Conservation (phyloP, 352 stramenopile genomes). For the Pythium insidiosum region DNA sequence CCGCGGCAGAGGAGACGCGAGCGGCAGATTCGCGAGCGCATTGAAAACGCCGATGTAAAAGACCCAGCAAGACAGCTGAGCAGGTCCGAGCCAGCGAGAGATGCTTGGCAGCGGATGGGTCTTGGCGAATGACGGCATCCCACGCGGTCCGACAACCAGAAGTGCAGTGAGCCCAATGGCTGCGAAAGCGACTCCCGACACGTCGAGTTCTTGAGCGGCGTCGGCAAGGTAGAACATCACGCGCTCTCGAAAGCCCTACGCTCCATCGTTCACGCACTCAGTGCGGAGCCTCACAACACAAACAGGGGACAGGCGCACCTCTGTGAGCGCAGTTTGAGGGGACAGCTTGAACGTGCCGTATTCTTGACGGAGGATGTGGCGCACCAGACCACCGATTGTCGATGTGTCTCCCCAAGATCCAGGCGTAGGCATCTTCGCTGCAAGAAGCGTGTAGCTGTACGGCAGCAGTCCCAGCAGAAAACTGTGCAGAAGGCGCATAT, state of each 20-base stretch:
- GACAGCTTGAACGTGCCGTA: constrained; percentile 92
- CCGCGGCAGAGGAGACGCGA: constrained; percentile 77
- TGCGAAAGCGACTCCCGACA: no score
- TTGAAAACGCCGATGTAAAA: constrained; percentile 91
- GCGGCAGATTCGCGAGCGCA: constrained; percentile 87
- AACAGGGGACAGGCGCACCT: constrained; percentile 14
- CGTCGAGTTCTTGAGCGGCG: no score
- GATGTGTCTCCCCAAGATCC: constrained; percentile 90
- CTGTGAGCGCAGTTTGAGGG: constrained; percentile 26
- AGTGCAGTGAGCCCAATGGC: no score
- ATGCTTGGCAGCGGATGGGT: no score
- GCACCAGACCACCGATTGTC: constrained; percentile 41
- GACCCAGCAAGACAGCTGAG: constrained; percentile 38
- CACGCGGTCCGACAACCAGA: no score
- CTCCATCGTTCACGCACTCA: no score
- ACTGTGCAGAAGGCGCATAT: no score
- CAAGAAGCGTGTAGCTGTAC: constrained; percentile 24
- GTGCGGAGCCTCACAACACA: no score
- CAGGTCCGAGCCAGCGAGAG: not conserved
- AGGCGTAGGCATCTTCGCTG: constrained; percentile 17
- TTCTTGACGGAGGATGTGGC: constrained; percentile 79
- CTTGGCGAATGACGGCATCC: no score
- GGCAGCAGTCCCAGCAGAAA: constrained; percentile 24
- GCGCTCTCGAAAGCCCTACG: constrained; percentile 13
- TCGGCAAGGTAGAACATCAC: constrained; percentile 28